phyloP scores from a whole-genome alignment of 1,284 basidiomycete species.

The Pascua guehoae region DNA sequence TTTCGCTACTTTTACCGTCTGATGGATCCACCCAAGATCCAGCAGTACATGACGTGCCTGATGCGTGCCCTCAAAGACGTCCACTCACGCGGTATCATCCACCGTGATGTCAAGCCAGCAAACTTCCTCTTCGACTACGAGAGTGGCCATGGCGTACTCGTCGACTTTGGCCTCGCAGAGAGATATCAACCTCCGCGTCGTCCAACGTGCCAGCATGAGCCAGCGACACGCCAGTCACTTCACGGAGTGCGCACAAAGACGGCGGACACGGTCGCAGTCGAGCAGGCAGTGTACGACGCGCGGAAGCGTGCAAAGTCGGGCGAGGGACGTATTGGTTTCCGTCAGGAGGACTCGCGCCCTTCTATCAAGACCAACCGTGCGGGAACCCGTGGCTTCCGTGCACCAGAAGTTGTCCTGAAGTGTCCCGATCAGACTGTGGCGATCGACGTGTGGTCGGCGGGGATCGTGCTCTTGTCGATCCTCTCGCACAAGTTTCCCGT shows the following conservation, averaged over 20 bases:
- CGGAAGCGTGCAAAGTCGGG: conserved; percentile 53
- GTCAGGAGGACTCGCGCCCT: conserved; percentile 55
- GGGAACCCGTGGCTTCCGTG: conserved; percentile 93
- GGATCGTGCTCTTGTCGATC: conserved; percentile 89
- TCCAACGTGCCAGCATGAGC: conserved; percentile 66
- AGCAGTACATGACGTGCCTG: conserved; percentile 85
- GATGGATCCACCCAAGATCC: conserved; percentile 56
- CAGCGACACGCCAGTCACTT: conserved; percentile 59
- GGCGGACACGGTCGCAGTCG: conserved; percentile 36
- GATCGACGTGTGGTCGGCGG: conserved; percentile 94
- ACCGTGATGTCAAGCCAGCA: conserved; percentile 97
- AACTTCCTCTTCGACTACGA: conserved; percentile 93
- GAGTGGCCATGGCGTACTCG: conserved; percentile 78
- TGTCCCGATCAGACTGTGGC: conserved; percentile 92
- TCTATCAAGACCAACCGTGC: conserved; percentile 92
- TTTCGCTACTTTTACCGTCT: conserved; percentile 61
- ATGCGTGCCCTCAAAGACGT: conserved; percentile 86
- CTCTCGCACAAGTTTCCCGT: conserved; percentile 89
- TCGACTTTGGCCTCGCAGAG: conserved; percentile 93
- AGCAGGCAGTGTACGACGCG: conserved; percentile 60
- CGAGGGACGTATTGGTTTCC: conserved; percentile 48
- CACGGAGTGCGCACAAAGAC: conserved; percentile 58
- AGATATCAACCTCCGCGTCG: conserved; percentile 45
- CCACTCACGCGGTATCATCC: conserved; percentile 83
- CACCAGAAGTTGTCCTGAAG: conserved; percentile 93